phyloP scores from a whole-genome alignment of 2,329 filamentous ascomycete species.

The Pestalotiopsis sp. region DNA sequence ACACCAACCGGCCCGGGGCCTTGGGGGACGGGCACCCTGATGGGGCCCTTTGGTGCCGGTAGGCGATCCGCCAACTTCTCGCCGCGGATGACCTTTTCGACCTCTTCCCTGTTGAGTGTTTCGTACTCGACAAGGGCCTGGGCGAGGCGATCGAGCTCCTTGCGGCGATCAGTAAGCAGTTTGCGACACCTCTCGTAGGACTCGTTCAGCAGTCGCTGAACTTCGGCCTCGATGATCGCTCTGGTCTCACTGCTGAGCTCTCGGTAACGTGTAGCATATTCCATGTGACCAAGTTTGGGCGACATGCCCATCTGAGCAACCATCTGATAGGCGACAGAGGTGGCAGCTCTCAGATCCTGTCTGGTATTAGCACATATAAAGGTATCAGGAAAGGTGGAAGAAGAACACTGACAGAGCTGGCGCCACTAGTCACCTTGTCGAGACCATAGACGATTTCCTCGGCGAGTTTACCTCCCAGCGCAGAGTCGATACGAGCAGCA shows the following conservation, averaged over 20 bases:
- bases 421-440: constrained; percentile 91
- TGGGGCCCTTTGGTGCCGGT: constrained; percentile 59
- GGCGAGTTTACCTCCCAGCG: constrained; percentile 84
- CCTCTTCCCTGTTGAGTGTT: constrained; percentile 85
- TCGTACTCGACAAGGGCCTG: constrained; percentile 93
- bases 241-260: constrained; percentile 85
- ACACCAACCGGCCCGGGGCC: constrained; percentile 26
- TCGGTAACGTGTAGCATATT: constrained; percentile 80
- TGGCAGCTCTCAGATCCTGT: constrained; percentile 83
- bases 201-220: constrained; percentile 82
- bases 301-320: constrained; percentile 92
- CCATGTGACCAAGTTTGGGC: constrained; percentile 82
- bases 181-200: constrained; percentile 73
- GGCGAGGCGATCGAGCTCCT: constrained; percentile 85
- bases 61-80: constrained; percentile 77
- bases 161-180: constrained; percentile 73
- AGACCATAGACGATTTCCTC: constrained; percentile 90
- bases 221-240: constrained; percentile 83
- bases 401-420: constrained; percentile 65
- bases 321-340: constrained; percentile 81
- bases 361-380: background rate
- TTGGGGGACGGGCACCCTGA: constrained; percentile 64
- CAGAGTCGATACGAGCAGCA: constrained; percentile 76
- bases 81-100: constrained; percentile 85
- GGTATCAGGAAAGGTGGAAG: background rate